A percentile compares a stretch with the other conserved stretches of the same genome.
phyloP scores from a whole-genome alignment of 1,284 basidiomycete species.

The Golubevia sp. region DNA sequence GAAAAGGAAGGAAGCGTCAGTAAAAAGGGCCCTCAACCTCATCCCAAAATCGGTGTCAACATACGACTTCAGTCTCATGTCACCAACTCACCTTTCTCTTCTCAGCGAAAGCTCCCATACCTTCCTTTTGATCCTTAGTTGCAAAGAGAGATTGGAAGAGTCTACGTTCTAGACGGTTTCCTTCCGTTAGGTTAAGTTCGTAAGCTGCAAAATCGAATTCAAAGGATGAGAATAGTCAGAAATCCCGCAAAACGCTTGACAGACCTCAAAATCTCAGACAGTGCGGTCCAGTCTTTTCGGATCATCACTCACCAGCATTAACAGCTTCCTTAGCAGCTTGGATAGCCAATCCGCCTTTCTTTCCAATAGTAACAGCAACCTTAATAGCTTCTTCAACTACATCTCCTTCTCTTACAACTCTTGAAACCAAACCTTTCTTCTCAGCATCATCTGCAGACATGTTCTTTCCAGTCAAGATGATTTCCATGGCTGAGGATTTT shows the following conservation, averaged over 20 bases:
- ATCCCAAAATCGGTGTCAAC: background rate
- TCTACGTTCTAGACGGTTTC: slow-evolving; percentile 51
- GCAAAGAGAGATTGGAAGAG: slow-evolving; percentile 58
- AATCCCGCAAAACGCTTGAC: background rate
- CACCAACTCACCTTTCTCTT: slow-evolving; percentile 54
- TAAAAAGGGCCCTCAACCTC: too few relatives aligned
- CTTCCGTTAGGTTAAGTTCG: slow-evolving; percentile 49
- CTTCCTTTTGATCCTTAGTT: slow-evolving; percentile 62
- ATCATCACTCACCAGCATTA: slow-evolving; percentile 43
- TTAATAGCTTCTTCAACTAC: slow-evolving; percentile 59
- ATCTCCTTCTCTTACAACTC: slow-evolving; percentile 53
- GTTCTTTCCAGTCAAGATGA: slow-evolving; percentile 72
- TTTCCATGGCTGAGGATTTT: slow-evolving; percentile 94
- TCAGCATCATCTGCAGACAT: slow-evolving; percentile 53
- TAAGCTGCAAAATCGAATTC: slow-evolving; percentile 27
- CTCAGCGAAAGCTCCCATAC: slow-evolving; percentile 59
- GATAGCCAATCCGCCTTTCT: slow-evolving; percentile 54
- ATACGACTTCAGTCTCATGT: background rate
- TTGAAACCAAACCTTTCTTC: slow-evolving; percentile 41
- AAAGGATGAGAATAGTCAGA: background rate
- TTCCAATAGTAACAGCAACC: slow-evolving; percentile 48
- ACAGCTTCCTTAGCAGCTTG: slow-evolving; percentile 61
- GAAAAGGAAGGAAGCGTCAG: too few relatives aligned
- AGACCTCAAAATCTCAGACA: background rate
- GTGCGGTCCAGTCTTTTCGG: too few relatives aligned